Base-by-base conservation (phyloP, 129 eudicot genomes). In the Tagetes erecta region DNA sequence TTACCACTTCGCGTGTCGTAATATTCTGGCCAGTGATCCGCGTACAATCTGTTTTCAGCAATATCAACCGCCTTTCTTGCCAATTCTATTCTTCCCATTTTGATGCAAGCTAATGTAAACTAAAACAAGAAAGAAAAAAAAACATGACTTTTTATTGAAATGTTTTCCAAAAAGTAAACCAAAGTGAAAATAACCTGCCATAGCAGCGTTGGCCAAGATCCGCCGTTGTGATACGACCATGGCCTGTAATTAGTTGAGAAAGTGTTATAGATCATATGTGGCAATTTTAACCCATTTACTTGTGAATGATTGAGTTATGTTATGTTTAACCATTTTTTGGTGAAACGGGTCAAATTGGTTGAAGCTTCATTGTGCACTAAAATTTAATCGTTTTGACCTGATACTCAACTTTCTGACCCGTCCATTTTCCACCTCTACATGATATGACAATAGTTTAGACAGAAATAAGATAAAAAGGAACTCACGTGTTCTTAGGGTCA, bases 221-320 rank as follows among this genome's bases (percentile, higher is more conserved):
- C 99, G 40, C 97, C 97, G 75, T 94, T 94, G 78, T 94, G 99
- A 83, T 94, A 94, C 27, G 99, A 94, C 99, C 97, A 94, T 64
- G 97, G 96, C 74, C 98, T 94, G 93, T 86, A 80, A 76, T 49
- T 39, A 78, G 50, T 70, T 3, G 1, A 20, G 42, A 60, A 57
- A n/a, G 49, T 70, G 71, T 38, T 59, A 38, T 38, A 44, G 58
- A 42, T 50, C 67, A 45, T 20, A 49, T 55, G 39, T 46, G 46
- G 65, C 44, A 46, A 49, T 0, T 45, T 8, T 12, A 45, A 45
- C 50, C 9, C 50, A 45, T 45, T 8, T 45, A 8, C 12, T 8
- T 45, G 9, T 45, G 55, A 8, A 46, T 7, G 41, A n/a, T 58
- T 58, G 39, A 58, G 33, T 57, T 58, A 40, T 64, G 33, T n/a